Percentiles rank a stretch among this genome's conserved stretches.
Evolutionary conservation across 345 rosid species (phyloP).

Genomic region (Conringia planisiliqua): DNA sequence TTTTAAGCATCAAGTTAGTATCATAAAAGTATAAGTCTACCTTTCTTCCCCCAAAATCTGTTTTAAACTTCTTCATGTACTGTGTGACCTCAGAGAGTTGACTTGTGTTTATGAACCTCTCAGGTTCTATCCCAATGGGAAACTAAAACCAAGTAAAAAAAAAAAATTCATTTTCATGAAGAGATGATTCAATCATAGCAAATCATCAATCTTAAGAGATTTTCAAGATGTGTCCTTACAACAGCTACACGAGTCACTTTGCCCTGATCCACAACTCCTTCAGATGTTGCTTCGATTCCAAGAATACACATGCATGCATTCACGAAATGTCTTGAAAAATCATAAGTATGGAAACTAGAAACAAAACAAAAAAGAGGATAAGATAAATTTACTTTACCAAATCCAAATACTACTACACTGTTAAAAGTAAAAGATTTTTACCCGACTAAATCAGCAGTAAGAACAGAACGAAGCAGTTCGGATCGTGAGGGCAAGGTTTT

Average conservation of each 20-base stretch:
- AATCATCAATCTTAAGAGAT: not conserved
- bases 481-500: slow-evolving; percentile 94
- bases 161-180: not conserved
- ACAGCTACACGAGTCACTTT: slow-evolving; percentile 89
- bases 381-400: not conserved
- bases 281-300: slow-evolving; percentile 96
- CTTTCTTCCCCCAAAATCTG: slow-evolving; percentile 84
- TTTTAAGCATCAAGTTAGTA: not conserved
- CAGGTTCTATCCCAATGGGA: slow-evolving; percentile 96
- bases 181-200: not conserved
- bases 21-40: slow-evolving; percentile 35
- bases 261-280: slow-evolving; percentile 92
- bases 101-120: slow-evolving; percentile 72
- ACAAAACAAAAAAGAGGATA: not conserved
- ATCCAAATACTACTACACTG: not conserved
- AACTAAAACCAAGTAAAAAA: slow-evolving; percentile 45
- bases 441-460: slow-evolving; percentile 98
- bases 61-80: slow-evolving; percentile 69
- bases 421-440: slow-evolving; percentile 27
- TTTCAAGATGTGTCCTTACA: slow-evolving; percentile 46
- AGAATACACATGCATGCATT: slow-evolving; percentile 96
- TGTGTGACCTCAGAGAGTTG: slow-evolving; percentile 49
- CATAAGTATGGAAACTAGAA: slow-evolving; percentile 85
- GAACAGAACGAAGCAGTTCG: slow-evolving; percentile 82
- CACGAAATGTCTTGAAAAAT: slow-evolving; percentile 95